Conservation (phyloP, 2,329 filamentous ascomycete genomes). For the Hymenoscyphus repandus region DNA sequence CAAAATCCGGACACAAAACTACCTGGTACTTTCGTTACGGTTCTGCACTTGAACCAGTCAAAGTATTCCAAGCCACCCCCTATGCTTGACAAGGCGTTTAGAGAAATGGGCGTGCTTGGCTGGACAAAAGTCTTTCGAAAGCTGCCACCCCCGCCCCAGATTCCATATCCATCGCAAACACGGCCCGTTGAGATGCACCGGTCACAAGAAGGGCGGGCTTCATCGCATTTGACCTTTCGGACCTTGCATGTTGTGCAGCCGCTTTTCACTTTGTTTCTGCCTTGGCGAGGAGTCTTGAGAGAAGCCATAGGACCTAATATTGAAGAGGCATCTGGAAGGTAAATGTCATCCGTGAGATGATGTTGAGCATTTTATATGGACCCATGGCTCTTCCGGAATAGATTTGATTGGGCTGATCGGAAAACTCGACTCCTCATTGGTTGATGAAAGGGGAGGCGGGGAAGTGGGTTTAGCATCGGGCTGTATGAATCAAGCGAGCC, state of each 20-base stretch:
- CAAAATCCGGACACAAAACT: conserved; percentile 33
- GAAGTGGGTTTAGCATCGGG: no score
- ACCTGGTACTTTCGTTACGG: conserved; percentile 36
- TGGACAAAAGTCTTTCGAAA: no score
- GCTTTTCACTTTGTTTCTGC: conserved; percentile 1
- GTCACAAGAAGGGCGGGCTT: conserved; percentile 18
- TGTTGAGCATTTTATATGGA: no score
- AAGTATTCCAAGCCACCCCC: conserved; percentile 32
- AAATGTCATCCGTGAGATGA: neutral
- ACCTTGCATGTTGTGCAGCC: conserved; percentile 37
- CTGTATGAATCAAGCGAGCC: no score
- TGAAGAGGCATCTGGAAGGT: neutral
- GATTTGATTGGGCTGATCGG: neutral
- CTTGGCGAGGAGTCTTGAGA: neutral
- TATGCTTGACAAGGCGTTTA: neutral
- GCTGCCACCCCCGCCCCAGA: conserved; percentile 19
- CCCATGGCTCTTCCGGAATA: no score
- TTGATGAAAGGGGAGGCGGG: no score
- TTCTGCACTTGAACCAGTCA: conserved; percentile 44
- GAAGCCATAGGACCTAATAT: neutral
- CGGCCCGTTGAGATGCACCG: conserved; percentile 20
- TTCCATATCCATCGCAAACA: conserved; percentile 32
- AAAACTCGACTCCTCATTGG: neutral
- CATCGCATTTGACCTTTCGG: conserved; percentile 25
- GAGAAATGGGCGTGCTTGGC: neutral